phyloP scores from a whole-genome alignment of 2,329 filamentous ascomycete genomes.

The Colletotrichum tamarilloi region DNA sequence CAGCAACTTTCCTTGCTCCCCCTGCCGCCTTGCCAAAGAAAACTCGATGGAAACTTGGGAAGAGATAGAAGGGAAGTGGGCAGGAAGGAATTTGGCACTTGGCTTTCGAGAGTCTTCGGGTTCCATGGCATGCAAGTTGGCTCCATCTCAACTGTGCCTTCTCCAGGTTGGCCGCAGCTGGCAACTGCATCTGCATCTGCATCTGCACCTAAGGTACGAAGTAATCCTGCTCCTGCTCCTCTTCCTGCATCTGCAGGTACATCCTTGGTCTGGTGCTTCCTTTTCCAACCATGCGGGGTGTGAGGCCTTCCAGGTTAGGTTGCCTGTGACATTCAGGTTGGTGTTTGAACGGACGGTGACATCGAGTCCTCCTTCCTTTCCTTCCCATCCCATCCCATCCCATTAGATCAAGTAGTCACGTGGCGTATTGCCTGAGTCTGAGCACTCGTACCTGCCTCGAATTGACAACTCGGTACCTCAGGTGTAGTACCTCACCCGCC shows the following conservation, averaged over 20 bases:
- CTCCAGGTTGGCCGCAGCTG: neutral
- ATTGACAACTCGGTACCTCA: too few relatives aligned
- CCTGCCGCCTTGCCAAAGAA: neutral
- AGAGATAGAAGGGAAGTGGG: too few relatives aligned
- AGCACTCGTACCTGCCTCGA: too few relatives aligned
- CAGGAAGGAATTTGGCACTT: neutral
- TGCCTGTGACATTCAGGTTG: neutral
- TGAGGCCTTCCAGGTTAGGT: neutral
- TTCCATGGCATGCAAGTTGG: neutral
- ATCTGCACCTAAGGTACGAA: neutral
- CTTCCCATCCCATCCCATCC: neutral
- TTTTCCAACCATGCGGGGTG: neutral
- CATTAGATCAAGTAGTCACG: neutral
- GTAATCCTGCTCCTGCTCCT: neutral
- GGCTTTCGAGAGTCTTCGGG: neutral
- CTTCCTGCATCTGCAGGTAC: neutral
- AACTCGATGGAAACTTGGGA: neutral
- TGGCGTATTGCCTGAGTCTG: neutral
- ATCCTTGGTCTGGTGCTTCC: constrained; percentile 13
- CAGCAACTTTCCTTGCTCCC: neutral
- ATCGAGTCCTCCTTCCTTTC: neutral
- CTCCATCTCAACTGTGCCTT: too few relatives aligned
- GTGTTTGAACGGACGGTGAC: neutral
- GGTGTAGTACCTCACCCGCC: too few relatives aligned
- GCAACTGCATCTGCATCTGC: neutral